Percentiles rank a stretch among this genome's conserved stretches.
Conservation (phyloP, 2,329 filamentous ascomycete species). For the Corynespora cassiicola region DNA sequence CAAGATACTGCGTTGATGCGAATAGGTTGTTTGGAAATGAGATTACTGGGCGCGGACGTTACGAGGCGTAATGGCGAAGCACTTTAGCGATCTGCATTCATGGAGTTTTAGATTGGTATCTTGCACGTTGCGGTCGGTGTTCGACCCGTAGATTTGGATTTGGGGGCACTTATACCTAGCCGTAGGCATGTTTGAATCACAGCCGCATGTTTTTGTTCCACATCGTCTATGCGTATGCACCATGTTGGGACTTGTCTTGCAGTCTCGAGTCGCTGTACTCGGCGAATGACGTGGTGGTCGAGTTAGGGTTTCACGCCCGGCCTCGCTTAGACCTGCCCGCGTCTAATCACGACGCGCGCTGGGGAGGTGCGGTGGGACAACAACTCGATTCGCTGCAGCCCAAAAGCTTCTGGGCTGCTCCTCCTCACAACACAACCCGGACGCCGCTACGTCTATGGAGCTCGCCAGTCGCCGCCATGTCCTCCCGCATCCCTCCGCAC, state of each 20-base stretch:
- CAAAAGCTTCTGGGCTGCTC: constrained; percentile 1
- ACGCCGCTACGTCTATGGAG: constrained; percentile 32
- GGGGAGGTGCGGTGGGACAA: constrained; percentile 10
- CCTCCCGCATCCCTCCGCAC: constrained; percentile 37
- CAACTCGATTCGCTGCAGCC: constrained; percentile 9
- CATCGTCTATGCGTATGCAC: no score
- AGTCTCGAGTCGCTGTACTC: no score
- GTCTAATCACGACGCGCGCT: constrained; percentile 8
- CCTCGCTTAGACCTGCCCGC: constrained; percentile 5
- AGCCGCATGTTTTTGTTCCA: no score
- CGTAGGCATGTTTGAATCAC: no score
- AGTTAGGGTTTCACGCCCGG: no score
- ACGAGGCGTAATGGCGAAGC: constrained; percentile 30
- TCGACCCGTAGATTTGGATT: no score
- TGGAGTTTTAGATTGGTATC: no score
- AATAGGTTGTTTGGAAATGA: constrained; percentile 80
- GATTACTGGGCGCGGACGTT: constrained; percentile 26
- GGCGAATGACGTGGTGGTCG: no score
- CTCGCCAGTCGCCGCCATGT: constrained; percentile 32
- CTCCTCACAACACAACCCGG: constrained; percentile 15
- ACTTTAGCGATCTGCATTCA: no score
- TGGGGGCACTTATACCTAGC: no score
- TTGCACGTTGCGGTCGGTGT: no score
- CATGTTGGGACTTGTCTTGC: no score
- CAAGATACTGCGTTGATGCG: constrained; percentile 88